These are phyloP conservation scores for Pseudopediastrum boryanum DNA, from an alignment of 139 green algal species.

Conservation along the genomic window DNA sequence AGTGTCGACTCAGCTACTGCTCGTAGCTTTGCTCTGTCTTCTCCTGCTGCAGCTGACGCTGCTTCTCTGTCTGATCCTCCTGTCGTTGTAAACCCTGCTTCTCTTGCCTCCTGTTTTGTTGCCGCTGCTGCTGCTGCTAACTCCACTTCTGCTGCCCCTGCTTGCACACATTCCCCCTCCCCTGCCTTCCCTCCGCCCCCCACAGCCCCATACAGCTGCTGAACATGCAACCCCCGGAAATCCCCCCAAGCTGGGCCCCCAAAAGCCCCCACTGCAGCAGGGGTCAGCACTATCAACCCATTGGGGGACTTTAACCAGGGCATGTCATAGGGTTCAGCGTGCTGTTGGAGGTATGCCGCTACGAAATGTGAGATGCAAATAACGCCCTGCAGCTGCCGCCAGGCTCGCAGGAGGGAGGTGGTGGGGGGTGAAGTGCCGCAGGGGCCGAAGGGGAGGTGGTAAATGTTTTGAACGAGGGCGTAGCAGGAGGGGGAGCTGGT, in stretches of 20 bases:
- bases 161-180: not conserved
- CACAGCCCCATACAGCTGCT: too few relatives aligned
- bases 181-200: not conserved
- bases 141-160: not conserved
- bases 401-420: not conserved
- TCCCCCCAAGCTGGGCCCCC: too few relatives aligned
- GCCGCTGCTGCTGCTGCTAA: not conserved
- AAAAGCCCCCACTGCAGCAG: too few relatives aligned
- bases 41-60: too few relatives aligned
- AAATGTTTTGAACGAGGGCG: not conserved
- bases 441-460: slow-evolving; percentile 1
- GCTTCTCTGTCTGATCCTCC: too few relatives aligned
- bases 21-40: not conserved
- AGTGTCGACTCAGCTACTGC: not conserved
- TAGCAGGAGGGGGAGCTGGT: too few relatives aligned
- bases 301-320: too few relatives aligned
- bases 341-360: not conserved
- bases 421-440: not conserved
- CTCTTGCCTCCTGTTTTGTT: not conserved
- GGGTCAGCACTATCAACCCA: too few relatives aligned
- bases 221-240: too few relatives aligned
- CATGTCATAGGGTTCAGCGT: too few relatives aligned
- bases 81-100: not conserved
- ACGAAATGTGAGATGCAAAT: not conserved
- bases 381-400: not conserved